phyloP scores from a whole-genome alignment of 73 alveolate species.

The Paramecium sexaurelia region DNA sequence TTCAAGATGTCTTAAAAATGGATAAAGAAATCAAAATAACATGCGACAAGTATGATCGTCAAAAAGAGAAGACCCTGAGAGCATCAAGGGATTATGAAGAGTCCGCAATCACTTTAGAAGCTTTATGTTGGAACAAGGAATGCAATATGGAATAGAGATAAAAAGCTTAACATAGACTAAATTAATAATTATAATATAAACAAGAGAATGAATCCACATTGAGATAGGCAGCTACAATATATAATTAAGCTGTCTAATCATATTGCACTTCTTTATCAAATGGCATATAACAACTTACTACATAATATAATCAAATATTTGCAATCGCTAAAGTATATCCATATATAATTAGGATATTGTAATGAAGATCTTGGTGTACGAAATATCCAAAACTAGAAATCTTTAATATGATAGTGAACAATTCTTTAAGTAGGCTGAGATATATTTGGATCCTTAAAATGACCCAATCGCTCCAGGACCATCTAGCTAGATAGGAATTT shows the following conservation, averaged over 20 bases:
- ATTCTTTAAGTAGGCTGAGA: slow-evolving; percentile 36
- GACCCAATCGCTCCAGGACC: slow-evolving; percentile 51
- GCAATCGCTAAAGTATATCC: slow-evolving; percentile 39
- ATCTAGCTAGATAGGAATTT: background rate
- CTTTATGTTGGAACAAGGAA: slow-evolving; percentile 31
- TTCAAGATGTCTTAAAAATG: background rate
- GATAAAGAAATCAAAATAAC: slow-evolving; percentile 36
- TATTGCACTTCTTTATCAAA: background rate
- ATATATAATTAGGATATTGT: slow-evolving; percentile 20
- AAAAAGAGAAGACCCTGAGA: slow-evolving; percentile 23
- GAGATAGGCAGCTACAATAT: background rate
- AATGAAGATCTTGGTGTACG: slow-evolving; percentile 39
- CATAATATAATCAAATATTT: background rate
- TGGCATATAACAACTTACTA: background rate
- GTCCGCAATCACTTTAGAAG: slow-evolving; percentile 35
- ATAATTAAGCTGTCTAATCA: background rate
- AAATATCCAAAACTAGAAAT: slow-evolving; percentile 35
- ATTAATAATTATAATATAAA: background rate
- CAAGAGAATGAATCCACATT: slow-evolving; percentile 33
- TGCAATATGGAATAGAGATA: background rate
- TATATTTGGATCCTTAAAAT: slow-evolving; percentile 11
- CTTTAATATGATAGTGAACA: slow-evolving; percentile 49
- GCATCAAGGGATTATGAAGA: slow-evolving; percentile 49
- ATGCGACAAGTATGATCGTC: slow-evolving; percentile 35
- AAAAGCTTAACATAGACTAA: background rate